Percentiles rank a stretch among this genome's conserved stretches.
phyloP scores from a whole-genome alignment of 768 basidiomycete genomes.

The Suillus brevipes region DNA sequence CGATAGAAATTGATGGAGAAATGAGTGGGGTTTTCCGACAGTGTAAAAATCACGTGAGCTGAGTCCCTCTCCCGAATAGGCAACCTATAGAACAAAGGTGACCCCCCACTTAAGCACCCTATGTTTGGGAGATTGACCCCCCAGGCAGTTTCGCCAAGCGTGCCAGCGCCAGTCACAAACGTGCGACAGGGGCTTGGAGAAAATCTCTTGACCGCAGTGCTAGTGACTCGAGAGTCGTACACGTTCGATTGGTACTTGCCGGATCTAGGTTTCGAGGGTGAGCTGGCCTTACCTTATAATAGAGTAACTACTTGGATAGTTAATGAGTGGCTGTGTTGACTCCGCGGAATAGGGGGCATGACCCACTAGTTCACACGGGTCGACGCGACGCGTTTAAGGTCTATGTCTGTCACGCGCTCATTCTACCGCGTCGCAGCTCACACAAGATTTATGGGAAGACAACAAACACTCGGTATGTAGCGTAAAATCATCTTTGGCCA shows the following conservation, averaged over 20 bases:
- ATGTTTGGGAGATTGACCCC: too few species aligned
- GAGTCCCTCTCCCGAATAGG: neutral
- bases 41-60: neutral
- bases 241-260: too few species aligned
- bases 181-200: too few species aligned
- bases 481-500: neutral
- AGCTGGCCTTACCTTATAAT: too few species aligned
- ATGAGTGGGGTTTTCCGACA: neutral
- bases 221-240: too few species aligned
- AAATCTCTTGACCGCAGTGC: too few species aligned
- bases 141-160: too few species aligned
- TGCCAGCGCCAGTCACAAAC: too few species aligned
- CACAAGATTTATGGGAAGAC: constrained; percentile 55
- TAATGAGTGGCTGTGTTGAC: neutral
- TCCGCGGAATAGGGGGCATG: neutral
- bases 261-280: too few species aligned
- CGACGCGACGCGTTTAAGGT: constrained; percentile 11
- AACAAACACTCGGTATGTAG: constrained; percentile 66
- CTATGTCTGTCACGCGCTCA: constrained; percentile 27
- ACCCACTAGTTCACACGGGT: neutral
- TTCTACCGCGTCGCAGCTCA: constrained; percentile 16
- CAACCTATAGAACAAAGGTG: too few species aligned
- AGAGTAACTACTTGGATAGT: too few species aligned
- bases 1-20: neutral
- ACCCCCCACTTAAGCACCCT: too few species aligned